A percentile compares a stretch with the other conserved stretches of the same genome.
Conservation (phyloP, 225 moss, liverwort and hornwort species). For the Anthoceros angustus region DNA sequence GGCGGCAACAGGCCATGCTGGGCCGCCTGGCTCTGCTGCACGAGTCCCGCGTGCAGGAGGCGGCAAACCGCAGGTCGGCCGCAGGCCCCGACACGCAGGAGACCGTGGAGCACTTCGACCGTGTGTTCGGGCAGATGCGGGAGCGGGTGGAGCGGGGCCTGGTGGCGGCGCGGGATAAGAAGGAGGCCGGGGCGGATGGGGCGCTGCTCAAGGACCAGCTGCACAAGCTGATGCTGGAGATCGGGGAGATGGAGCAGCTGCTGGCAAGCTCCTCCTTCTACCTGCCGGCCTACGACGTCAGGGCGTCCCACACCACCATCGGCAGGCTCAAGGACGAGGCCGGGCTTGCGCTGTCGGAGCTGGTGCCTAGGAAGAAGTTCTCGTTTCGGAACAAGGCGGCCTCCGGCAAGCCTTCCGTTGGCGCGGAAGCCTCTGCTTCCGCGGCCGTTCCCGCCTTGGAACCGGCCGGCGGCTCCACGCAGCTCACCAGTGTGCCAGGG, state of each 20-base stretch:
- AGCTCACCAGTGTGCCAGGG: conserved; percentile 29
- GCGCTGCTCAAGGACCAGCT: conserved; percentile 48
- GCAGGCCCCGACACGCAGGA: conserved; percentile 52
- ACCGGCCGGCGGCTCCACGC: conserved; percentile 7
- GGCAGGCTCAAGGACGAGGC: conserved; percentile 60
- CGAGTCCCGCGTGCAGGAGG: conserved; percentile 42
- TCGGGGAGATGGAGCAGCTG: conserved; percentile 44
- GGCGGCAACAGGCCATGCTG: conserved; percentile 47
- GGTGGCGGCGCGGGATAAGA: conserved; percentile 24
- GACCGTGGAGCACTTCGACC: conserved; percentile 61
- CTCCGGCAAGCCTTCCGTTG: not conserved
- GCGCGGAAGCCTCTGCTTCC: not conserved
- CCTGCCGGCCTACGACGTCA: conserved; percentile 60
- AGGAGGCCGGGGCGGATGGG: conserved; percentile 25
- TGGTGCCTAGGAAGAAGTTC: conserved; percentile 73
- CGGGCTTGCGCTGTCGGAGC: conserved; percentile 39
- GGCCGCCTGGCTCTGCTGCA: conserved; percentile 63
- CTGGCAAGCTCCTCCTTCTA: conserved; percentile 63
- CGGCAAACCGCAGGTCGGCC: conserved; percentile 45
- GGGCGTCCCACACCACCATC: conserved; percentile 55
- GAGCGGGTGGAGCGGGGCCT: conserved; percentile 44
- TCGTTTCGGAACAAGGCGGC: conserved; percentile 54
- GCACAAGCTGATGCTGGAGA: conserved; percentile 43
- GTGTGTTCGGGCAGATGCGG: conserved; percentile 44
- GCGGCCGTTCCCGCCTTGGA: conserved; percentile 2